Conservation (phyloP, 1,139 yeast species). For the Suhomyces panamericanus region DNA sequence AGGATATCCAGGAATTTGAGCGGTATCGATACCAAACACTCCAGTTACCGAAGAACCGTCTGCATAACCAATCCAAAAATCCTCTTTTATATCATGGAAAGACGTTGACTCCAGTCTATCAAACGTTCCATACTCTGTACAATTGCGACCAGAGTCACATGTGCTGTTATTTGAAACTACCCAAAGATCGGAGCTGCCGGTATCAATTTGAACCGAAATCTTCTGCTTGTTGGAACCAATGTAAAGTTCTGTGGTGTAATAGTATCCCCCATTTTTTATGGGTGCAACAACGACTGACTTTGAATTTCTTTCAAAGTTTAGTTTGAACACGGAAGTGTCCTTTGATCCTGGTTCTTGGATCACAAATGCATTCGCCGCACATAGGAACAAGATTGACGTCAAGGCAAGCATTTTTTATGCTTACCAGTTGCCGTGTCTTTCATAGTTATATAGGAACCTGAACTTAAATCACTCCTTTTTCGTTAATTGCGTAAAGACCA, state of each 20-base stretch:
- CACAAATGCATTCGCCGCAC: background rate
- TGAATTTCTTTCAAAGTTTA: background rate
- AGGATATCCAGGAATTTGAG: slow-evolving; percentile 31
- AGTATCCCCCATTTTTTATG: slow-evolving; percentile 2
- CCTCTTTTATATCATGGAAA: slow-evolving; percentile 45
- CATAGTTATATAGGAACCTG: background rate
- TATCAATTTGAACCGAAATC: slow-evolving; percentile 18
- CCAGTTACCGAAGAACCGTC: slow-evolving; percentile 38
- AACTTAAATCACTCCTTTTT: too few relatives aligned
- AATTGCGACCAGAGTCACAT: slow-evolving; percentile 16
- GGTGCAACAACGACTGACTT: background rate
- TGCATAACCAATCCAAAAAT: slow-evolving; percentile 31
- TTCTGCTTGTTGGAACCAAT: slow-evolving; percentile 15
- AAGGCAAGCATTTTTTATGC: background rate
- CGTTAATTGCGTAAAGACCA: too few relatives aligned
- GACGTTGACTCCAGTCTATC: slow-evolving; percentile 35
- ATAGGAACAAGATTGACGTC: background rate
- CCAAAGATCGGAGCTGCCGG: slow-evolving; percentile 27
- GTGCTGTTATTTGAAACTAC: slow-evolving; percentile 1
- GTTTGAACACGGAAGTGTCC: background rate
- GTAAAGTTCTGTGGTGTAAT: slow-evolving; percentile 1
- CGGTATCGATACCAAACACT: slow-evolving; percentile 58
- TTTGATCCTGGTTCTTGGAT: background rate
- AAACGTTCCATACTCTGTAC: background rate
- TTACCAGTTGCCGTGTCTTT: too few relatives aligned